These are phyloP conservation scores for Diutina siamensis DNA, from an alignment of 1,139 yeast genomes.

Conservation along the genomic window DNA sequence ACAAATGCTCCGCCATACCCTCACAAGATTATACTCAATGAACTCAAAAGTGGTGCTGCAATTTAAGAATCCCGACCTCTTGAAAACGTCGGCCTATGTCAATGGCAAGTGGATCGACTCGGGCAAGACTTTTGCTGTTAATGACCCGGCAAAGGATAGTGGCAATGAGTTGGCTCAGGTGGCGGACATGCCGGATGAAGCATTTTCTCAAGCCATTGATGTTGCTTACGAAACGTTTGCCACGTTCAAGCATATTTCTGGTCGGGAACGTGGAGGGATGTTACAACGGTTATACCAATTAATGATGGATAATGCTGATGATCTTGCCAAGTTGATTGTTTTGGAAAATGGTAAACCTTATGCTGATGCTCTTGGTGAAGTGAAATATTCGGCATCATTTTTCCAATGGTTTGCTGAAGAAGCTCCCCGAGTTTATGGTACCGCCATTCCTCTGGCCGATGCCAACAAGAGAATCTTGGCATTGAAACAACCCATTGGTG, in stretches of 20 bases:
- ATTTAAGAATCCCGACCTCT: slow-evolving; percentile 34
- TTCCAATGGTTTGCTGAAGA: slow-evolving; percentile 85
- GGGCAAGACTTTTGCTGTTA: slow-evolving; percentile 48
- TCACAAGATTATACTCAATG: background rate
- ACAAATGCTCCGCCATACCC: background rate
- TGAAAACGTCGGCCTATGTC: slow-evolving; percentile 48
- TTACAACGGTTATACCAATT: slow-evolving; percentile 47
- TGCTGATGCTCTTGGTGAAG: slow-evolving; percentile 68
- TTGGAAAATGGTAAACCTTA: slow-evolving; percentile 81
- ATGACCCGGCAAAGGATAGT: slow-evolving; percentile 58
- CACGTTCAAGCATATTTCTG: slow-evolving; percentile 43
- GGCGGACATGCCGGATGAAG: background rate
- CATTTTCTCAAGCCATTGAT: slow-evolving; percentile 36
- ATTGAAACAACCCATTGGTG: slow-evolving; percentile 39
- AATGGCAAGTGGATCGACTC: slow-evolving; percentile 41
- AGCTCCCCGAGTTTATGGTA: slow-evolving; percentile 70
- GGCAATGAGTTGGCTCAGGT: slow-evolving; percentile 20
- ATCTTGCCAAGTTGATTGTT: slow-evolving; percentile 60
- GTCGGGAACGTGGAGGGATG: slow-evolving; percentile 57
- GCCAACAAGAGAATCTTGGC: slow-evolving; percentile 51
- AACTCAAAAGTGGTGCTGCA: background rate
- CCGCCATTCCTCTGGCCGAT: slow-evolving; percentile 54
- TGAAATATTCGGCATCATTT: slow-evolving; percentile 65
- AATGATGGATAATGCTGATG: slow-evolving; percentile 57
- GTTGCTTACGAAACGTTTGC: slow-evolving; percentile 51